phyloP scores from a whole-genome alignment of 2,329 filamentous ascomycete genomes.

The Cercospora nicotianae region DNA sequence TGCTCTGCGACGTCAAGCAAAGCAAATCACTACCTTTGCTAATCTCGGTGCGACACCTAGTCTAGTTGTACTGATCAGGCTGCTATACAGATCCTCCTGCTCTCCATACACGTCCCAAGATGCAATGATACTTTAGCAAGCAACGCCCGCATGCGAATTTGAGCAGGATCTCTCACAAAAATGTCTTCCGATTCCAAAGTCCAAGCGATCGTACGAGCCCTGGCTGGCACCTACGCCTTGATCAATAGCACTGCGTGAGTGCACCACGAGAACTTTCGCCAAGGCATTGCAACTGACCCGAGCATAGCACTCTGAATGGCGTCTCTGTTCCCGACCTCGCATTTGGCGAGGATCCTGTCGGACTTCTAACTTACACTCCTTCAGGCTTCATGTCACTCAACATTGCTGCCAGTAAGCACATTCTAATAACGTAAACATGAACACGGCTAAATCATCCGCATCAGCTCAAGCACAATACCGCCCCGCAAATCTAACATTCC shows the following conservation, averaged over 20 bases:
- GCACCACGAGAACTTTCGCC: neutral
- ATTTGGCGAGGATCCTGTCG: conserved; percentile 10
- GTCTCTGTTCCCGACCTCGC: conserved; percentile 7
- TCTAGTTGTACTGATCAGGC: neutral
- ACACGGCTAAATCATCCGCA: neutral
- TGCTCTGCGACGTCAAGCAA: neutral
- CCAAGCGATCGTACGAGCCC: neutral
- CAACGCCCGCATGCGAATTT: neutral
- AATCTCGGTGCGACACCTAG: neutral
- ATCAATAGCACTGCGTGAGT: conserved; percentile 7
- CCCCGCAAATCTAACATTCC: conserved; percentile 5
- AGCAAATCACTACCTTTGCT: neutral
- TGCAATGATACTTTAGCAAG: neutral
- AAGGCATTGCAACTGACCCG: neutral
- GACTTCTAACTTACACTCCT: conserved; percentile 8
- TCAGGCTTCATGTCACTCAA: conserved; percentile 12
- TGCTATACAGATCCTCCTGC: neutral
- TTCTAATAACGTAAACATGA: rapidly evolving
- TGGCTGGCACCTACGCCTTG: conserved; percentile 11
- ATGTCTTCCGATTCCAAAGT: neutral
- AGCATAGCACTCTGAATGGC: conserved; percentile 3
- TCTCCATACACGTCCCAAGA: neutral
- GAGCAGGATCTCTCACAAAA: neutral
- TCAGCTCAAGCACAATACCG: conserved; percentile 4
- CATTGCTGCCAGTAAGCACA: conserved; percentile 8